Evolutionary conservation across 208 protist genomes (phyloP).

Genomic region (Leptomonas pyrrhocoris): DNA sequence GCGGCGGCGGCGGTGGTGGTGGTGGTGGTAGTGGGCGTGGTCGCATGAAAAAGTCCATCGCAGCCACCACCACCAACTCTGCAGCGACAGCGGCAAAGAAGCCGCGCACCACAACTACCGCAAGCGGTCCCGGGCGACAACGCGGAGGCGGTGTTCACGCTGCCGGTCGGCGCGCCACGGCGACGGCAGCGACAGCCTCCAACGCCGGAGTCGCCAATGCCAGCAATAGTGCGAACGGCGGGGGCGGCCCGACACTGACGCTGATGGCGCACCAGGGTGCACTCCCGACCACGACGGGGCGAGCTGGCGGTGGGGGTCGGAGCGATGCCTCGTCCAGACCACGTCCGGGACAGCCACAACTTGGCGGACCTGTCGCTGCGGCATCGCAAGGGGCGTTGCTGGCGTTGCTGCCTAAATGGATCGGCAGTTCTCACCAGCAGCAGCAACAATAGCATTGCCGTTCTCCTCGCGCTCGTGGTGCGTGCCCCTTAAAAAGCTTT

Average conservation of each 20-base stretch:
- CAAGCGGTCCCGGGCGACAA: neutral
- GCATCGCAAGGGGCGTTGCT: conserved; percentile 20
- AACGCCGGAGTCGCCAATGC: neutral
- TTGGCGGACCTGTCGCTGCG: neutral
- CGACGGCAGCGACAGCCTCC: neutral
- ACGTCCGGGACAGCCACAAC: neutral
- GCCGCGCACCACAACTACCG: conserved; percentile 20
- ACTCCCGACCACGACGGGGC: neutral
- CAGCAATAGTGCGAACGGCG: neutral
- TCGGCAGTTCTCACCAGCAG: conserved; percentile 14
- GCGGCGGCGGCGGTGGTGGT: neutral
- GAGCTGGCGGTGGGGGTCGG: neutral
- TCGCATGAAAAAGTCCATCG: neutral
- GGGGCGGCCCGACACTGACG: conserved; percentile 23
- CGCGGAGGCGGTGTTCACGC: neutral
- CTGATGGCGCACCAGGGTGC: conserved; percentile 21
- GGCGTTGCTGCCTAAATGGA: conserved; percentile 47
- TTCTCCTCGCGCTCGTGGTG: too few relatives aligned
- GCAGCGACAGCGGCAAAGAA: conserved; percentile 6
- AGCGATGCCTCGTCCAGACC: neutral
- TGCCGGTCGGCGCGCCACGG: neutral
- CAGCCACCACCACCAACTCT: neutral
- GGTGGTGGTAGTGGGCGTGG: neutral
- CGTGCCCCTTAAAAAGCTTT: neutral
- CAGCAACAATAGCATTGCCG: neutral